Evolutionary conservation across 2,329 filamentous ascomycete species (phyloP), one percentile per base, ranked within the genome.

Genomic region (Podosphaera fusca): DNA sequence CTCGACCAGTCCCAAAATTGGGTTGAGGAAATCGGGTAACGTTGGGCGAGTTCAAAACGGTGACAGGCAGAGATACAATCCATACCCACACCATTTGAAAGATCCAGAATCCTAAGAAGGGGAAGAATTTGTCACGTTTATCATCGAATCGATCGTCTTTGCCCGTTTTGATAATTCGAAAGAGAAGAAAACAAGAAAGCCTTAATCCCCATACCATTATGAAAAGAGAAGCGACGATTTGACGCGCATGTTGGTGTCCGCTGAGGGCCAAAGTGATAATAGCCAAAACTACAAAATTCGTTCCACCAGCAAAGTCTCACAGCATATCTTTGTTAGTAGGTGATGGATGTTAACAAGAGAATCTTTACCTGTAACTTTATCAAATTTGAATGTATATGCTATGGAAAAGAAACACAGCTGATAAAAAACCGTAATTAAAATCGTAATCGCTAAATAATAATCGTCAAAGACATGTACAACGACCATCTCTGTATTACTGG

Each of bases 41-140:
- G 58, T 75, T 76, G 34, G 82, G 81, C 52, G 77, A 80, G 67
- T 86, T 86, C 58, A 85, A 69, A 1, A 86, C 69, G 0, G 81
- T 85, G 2, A 86, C 79, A 2, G 82, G 82, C 56, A 86, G 67
- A 4, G 78, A 81, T 55, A 82, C 79, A n/a, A 73, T 75, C 82
- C 82, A 86, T 12, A 85, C 81, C 80, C 80, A 82, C 59, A 82
- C 57, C 77, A 82, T 81, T 69, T 82, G 80, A 63, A 81, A 81
- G 46, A 82, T 68, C 81, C 81, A 86, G 67, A 85, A 85, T 49
- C 80, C 80, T 45, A 85, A 73, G 65, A 86, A 85, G 1, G 78
- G 74, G 66, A 82, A 78, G 70, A 85, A 85, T 51, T 77, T 76
- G 68, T 81, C 78, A 58, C 83, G 77, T 69, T 80, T 85, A 67